Evolutionary conservation across 1,284 basidiomycete species (phyloP), one percentile per base, ranked within the genome.

Genomic region (Ganoderma sp.): DNA sequence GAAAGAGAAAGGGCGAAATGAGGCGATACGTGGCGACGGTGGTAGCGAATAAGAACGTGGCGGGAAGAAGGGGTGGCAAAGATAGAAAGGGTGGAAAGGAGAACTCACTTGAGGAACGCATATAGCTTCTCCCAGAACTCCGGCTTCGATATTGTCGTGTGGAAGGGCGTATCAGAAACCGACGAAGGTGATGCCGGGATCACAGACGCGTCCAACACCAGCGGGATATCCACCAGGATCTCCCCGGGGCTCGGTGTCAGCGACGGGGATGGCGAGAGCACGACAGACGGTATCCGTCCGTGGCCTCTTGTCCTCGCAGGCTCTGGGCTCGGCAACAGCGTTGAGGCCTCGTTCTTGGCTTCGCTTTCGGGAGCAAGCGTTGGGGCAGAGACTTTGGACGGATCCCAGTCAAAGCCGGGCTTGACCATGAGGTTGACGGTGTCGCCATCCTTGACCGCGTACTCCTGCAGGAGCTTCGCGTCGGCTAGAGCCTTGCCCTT

Each of bases 401-500:
- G 85, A 73, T 91, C 87, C 90, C 90, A 91, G 41, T 86, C 82
- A 70, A 85, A 84, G 39, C 90, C 90, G 3, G 93, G 88, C 78
- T 95, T 96, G 77, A 94, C 81, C 84, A 96, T 90, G 60, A 98
- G 84, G 78, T 92, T 95, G 73, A 97, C 83, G 34, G 88, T 91
- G 70, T 93, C 89, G 17, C 92, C 93, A 74, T 90, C 87, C 74
- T 90, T 88, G 74, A 97, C 85, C 73, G 83, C 87, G 82, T 97
- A 98, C 78, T 98, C 96, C 77, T 91, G 90, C 54, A 98, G 81
- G 7, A 98, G 87, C 78, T 96, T 96, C 50, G 81, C 83, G 81
- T 97, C 96, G 32, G 88, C 90, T 70, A 98, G 87, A 0, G 92
- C 95, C 79, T 98, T 98, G 67, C 96, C 96, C 80, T 96, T 97